These are phyloP conservation scores for Neofusicoccum sp. DNA, from an alignment of 2,329 filamentous ascomycete species.

Conservation along the genomic window DNA sequence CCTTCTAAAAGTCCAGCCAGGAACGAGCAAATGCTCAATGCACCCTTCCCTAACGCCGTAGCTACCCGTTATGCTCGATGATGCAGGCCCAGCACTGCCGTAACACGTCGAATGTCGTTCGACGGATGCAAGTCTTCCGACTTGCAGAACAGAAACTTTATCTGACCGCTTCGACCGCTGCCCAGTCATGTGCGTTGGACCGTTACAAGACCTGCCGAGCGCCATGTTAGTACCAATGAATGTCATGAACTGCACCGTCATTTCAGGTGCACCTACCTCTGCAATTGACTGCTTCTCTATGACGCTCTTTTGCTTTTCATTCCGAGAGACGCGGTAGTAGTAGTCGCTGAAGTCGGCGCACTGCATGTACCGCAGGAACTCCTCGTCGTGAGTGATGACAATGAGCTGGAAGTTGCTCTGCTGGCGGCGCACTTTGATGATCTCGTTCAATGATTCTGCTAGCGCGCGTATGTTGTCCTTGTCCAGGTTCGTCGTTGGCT, in stretches of 20 bases:
- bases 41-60: neutral
- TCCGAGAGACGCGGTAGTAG: constrained; percentile 84
- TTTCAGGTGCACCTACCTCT: constrained; percentile 32
- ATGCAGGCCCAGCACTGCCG: constrained; percentile 2
- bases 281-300: constrained; percentile 66
- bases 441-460: constrained; percentile 80
- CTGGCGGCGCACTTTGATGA: constrained; percentile 79
- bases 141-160: neutral
- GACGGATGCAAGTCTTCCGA: constrained; percentile 7
- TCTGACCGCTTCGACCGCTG: neutral
- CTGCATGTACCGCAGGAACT: constrained; percentile 91
- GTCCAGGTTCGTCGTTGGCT: constrained; percentile 96
- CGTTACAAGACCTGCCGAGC: constrained; percentile 12
- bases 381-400: constrained; percentile 98
- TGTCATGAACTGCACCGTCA: neutral
- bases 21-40: neutral
- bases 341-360: constrained; percentile 90
- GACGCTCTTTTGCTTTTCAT: constrained; percentile 82
- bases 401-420: constrained; percentile 98
- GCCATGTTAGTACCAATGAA: neutral
- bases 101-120: neutral
- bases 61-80: neutral
- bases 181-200: neutral
- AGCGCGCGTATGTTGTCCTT: constrained; percentile 91
- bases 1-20: too few relatives aligned